phyloP scores from a whole-genome alignment of 148 eudicot genomes.

The Gaultheria prostrata region DNA sequence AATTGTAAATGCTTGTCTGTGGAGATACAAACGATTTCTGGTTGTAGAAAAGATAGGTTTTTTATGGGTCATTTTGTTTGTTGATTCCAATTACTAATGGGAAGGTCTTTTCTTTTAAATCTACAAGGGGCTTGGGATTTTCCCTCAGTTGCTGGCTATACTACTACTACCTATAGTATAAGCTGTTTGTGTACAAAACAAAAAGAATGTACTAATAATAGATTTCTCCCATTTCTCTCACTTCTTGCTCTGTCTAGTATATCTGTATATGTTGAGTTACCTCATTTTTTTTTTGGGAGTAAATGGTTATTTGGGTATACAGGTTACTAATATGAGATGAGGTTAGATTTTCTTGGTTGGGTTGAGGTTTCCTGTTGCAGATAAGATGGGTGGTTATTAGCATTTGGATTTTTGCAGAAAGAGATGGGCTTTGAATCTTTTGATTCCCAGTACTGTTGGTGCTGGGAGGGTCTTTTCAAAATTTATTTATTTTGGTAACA shows the following conservation, averaged over 20 bases:
- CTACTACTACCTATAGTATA: not conserved
- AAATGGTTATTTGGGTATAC: not conserved
- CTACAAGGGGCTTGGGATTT: not conserved
- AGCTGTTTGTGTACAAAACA: not conserved
- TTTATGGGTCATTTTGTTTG: not conserved
- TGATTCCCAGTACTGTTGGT: not conserved
- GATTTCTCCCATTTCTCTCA: not conserved
- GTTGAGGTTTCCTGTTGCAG: not conserved
- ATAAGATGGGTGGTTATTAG: too few species aligned
- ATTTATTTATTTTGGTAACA: too few species aligned
- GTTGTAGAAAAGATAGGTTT: slow-evolving; percentile 1
- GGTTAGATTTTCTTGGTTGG: not conserved
- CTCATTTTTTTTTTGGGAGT: not conserved
- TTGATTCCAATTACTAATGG: not conserved
- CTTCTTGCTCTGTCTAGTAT: not conserved
- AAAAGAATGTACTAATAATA: slow-evolving; percentile 2
- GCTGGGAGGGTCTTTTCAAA: too few species aligned
- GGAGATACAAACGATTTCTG: not conserved
- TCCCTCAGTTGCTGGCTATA: not conserved
- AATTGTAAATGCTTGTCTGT: not conserved
- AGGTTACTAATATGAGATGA: not conserved
- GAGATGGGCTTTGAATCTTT: not conserved
- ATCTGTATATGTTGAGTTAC: not conserved
- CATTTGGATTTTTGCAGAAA: not conserved
- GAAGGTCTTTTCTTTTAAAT: slow-evolving; percentile 17